Base-by-base conservation (phyloP, 768 basidiomycete genomes). In the Boletus vermiculosoides region DNA sequence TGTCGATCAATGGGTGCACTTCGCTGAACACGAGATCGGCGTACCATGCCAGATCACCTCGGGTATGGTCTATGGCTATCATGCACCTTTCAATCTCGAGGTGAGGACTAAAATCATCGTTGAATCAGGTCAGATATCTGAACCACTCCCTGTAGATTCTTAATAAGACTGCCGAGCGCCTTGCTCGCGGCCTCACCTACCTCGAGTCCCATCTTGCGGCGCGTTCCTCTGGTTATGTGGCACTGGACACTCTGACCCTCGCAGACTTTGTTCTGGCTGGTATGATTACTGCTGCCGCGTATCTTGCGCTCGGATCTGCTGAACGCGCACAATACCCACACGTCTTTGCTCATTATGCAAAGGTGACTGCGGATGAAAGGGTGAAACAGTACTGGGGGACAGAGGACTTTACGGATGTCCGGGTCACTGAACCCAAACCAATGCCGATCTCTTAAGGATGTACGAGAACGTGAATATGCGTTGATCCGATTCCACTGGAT, bases 201-300 rank as follows among this genome's bases (percentile, higher is more conserved):
- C 58, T 70, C 40, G 68, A 68, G 30, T 48, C 58, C 0, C 41
- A 58, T 8, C 57, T 68, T 22, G 52, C 54, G 8, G n/a, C 28
- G 1, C 36, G 42, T 18, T 8, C 60, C 0, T 61, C 58, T 16
- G 55, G 55, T 9, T 61, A 61, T n/a, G 49, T 68, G 15, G 61
- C 58, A 0, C 16, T 47, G 41, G 63, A 60, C 41, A 51, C 41
- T 2, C 31, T 61, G 10, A 65, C 60, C 0, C 34, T 68, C 8
- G 66, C 66, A 0, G 66, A 68, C 28, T 48, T 68, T 25, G n/a
- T 66, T 28, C 18, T 68, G 12, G 59, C 50, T 22, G 37, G 63
- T n/a, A 33, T 42, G 3, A 53, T 55, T 5, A 50, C 23, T 18
- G 23, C 28, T 33, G 54, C 57, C 7, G 42, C 51, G 15, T 11